These are phyloP conservation scores for Hura crepitans DNA, from an alignment of 441 rosid genomes.

Conservation along the genomic window DNA sequence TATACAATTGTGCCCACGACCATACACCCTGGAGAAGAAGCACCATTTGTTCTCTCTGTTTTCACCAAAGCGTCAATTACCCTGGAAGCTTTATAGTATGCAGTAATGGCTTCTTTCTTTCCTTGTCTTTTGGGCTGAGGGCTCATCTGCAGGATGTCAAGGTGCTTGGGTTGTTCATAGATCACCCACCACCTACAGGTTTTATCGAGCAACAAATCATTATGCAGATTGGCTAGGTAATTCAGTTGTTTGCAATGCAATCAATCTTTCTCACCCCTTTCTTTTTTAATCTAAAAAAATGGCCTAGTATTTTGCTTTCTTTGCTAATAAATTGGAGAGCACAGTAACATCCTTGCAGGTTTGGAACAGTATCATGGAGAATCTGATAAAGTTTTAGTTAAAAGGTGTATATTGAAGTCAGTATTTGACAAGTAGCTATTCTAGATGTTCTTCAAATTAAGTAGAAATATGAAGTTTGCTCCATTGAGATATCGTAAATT, in stretches of 20 bases:
- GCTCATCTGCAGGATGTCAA: constrained; percentile 28
- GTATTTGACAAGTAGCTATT: background rate
- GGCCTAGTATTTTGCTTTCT: background rate
- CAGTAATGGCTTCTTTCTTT: constrained; percentile 27
- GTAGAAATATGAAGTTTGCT: background rate
- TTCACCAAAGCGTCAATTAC: constrained; percentile 88
- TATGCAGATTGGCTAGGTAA: constrained; percentile 32
- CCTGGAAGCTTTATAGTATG: constrained; percentile 69
- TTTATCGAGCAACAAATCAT: constrained; percentile 22
- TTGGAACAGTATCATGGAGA: background rate
- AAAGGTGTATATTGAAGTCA: background rate
- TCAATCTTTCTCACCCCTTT: background rate
- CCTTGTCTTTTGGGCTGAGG: constrained; percentile 28
- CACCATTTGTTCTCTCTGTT: constrained; percentile 97
- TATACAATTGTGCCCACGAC: constrained; percentile 99
- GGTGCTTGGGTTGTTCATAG: constrained; percentile 41
- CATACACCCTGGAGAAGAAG: constrained; percentile 99
- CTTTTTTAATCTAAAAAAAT: too few relatives aligned
- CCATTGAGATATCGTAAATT: background rate
- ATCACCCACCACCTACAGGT: constrained; percentile 24
- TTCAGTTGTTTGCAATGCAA: background rate
- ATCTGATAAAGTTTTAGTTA: background rate
- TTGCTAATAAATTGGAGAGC: background rate
- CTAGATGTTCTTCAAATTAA: background rate
- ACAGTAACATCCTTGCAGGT: background rate